These are phyloP conservation scores for Nannochloropsis gaditana DNA, from an alignment of 108 stramenopile species.

Conservation along the genomic window DNA sequence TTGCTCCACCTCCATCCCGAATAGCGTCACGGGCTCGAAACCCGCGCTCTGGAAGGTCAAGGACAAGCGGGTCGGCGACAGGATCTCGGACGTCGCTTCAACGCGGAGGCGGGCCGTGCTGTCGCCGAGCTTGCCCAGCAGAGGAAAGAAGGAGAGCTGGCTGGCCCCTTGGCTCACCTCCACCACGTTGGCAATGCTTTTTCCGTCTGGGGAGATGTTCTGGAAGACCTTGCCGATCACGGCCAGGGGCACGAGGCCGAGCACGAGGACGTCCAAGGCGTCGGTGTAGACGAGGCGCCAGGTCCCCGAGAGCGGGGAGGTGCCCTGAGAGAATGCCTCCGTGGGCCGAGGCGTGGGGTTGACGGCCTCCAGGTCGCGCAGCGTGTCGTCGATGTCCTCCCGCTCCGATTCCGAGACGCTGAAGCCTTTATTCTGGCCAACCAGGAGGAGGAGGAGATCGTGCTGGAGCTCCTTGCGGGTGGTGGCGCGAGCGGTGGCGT, in stretches of 20 bases:
- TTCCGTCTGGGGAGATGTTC: not conserved
- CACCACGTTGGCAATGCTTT: conserved; percentile 17
- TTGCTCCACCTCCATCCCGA: not conserved
- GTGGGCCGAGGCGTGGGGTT: not conserved
- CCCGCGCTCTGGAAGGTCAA: not conserved
- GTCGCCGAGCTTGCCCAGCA: not conserved
- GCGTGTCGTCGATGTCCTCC: not conserved
- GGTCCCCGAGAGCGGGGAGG: not conserved
- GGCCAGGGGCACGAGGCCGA: not conserved
- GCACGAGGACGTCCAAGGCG: not conserved
- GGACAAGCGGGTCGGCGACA: not conserved
- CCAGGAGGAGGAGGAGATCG: not conserved
- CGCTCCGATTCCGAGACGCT: not conserved
- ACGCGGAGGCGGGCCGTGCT: conserved; percentile 10
- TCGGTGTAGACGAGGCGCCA: not conserved
- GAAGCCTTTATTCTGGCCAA: not conserved
- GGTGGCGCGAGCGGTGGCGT: not conserved
- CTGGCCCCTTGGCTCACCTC: conserved; percentile 6
- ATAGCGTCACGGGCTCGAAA: not conserved
- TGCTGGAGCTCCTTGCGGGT: conserved; percentile 10
- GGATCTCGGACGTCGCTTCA: not conserved
- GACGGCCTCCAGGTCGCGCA: not conserved
- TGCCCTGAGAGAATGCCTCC: not conserved
- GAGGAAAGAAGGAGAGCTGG: conserved; percentile 19
- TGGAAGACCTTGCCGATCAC: not conserved